phyloP scores from a whole-genome alignment of 306 rosid genomes.

The Fragaria iinumae region DNA sequence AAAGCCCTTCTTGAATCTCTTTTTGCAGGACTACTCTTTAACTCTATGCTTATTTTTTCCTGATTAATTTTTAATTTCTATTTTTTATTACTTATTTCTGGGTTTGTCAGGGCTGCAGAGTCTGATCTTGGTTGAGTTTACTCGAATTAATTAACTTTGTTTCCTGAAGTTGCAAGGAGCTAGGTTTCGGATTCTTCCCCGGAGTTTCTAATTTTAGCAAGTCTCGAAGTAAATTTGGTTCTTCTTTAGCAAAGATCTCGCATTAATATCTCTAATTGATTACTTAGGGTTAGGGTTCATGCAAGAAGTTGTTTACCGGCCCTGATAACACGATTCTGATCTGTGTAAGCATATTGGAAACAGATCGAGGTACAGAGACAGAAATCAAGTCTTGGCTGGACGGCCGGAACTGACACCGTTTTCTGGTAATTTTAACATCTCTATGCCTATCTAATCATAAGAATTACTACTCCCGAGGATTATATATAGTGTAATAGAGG shows the following conservation, averaged over 20 bases:
- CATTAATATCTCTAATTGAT: background rate
- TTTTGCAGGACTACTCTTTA: conserved; percentile 19
- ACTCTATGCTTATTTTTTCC: background rate
- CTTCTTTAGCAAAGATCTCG: conserved; percentile 2
- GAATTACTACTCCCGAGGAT: background rate
- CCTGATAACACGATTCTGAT: background rate
- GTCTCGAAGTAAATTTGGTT: conserved; percentile 6
- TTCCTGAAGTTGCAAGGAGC: background rate
- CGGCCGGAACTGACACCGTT: conserved; percentile 15
- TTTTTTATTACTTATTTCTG: background rate
- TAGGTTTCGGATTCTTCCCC: conserved; percentile 3
- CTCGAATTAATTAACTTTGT: background rate
- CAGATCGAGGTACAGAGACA: background rate
- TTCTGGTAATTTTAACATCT: conserved; percentile 2
- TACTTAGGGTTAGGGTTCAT: conserved; percentile 76
- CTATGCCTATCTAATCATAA: background rate
- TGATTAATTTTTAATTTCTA: too few relatives aligned
- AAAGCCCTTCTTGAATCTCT: conserved; percentile 34
- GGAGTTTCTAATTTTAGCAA: background rate
- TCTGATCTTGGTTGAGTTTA: background rate
- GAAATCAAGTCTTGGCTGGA: conserved; percentile 5
- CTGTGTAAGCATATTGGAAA: background rate
- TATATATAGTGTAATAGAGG: background rate
- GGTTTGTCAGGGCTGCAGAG: background rate
- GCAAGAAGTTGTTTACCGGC: background rate